Conservation (phyloP, 768 basidiomycete species). For the Cystobasidium tubakii region DNA sequence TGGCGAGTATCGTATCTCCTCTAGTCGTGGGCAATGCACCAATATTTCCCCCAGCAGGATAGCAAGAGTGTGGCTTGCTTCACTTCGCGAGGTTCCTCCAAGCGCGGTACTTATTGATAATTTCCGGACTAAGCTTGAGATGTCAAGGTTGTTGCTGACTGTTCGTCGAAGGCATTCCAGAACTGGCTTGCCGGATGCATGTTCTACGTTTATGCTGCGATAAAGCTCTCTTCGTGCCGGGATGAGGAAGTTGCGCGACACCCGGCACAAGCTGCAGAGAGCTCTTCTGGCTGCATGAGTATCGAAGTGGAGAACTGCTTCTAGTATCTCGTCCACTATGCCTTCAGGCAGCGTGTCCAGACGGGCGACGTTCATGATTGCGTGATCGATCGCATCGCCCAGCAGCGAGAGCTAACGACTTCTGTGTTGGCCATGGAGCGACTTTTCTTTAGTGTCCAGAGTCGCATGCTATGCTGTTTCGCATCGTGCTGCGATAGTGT, state of each 20-base stretch:
- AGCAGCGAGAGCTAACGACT: background rate
- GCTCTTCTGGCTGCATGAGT: background rate
- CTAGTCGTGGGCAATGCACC: background rate
- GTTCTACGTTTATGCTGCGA: background rate
- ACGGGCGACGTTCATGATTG: background rate
- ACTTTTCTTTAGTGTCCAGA: background rate
- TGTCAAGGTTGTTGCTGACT: background rate
- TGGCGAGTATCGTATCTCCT: background rate
- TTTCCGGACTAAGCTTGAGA: background rate
- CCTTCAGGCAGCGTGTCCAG: constrained; percentile 3
- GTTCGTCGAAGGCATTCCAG: background rate
- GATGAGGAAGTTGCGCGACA: background rate
- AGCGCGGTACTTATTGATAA: background rate
- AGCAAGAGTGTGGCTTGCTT: background rate
- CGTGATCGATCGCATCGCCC: background rate
- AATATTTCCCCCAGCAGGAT: background rate
- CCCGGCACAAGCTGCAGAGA: background rate
- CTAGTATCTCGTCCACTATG: constrained; percentile 1
- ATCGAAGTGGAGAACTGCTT: background rate
- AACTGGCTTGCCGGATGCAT: background rate
- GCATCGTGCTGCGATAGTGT: too few species aligned
- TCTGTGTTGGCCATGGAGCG: background rate
- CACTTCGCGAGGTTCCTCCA: background rate
- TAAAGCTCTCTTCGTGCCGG: background rate
- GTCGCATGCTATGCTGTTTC: too few species aligned